A percentile compares a stretch with the other conserved stretches of the same genome.
Conservation (phyloP, 257 asterid genomes). For the Jasminum sambac region DNA sequence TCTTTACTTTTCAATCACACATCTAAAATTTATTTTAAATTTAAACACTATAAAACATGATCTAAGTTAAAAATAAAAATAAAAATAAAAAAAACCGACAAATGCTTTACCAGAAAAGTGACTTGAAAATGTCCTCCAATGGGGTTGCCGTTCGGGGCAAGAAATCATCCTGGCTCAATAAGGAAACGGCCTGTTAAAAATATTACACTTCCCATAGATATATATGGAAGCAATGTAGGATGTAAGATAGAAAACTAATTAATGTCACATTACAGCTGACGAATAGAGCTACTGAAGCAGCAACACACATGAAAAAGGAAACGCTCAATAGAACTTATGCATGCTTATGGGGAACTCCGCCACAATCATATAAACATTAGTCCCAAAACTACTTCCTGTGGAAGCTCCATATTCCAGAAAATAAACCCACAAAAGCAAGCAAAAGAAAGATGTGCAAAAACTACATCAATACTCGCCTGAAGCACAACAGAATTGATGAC, state of each 20-base stretch:
- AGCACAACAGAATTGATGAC: conserved; percentile 81
- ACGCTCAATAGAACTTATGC: not conserved
- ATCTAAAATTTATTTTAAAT: no score
- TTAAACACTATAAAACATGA: no score
- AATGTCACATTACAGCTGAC: not conserved
- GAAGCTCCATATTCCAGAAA: not conserved
- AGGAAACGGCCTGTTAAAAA: conserved; percentile 1
- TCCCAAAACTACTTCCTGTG: not conserved
- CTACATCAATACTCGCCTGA: conserved; percentile 54
- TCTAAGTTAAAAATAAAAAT: no score
- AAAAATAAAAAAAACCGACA: not conserved
- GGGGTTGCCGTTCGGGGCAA: conserved; percentile 93
- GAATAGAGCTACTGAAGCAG: not conserved
- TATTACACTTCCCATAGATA: not conserved
- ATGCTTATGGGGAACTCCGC: not conserved
- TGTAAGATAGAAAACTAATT: not conserved
- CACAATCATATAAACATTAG: not conserved
- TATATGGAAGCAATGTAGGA: conserved; percentile 7
- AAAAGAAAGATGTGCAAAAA: conserved; percentile 13
- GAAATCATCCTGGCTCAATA: conserved; percentile 74
- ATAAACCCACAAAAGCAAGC: not conserved
- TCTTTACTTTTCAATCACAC: no score
- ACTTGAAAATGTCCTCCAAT: conserved; percentile 92
- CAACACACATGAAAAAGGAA: not conserved
- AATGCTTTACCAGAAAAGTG: conserved; percentile 67